Percentiles rank a stretch among this genome's conserved stretches.
Conservation (phyloP, 1,284 basidiomycete genomes). For the Athelia psychrophila region DNA sequence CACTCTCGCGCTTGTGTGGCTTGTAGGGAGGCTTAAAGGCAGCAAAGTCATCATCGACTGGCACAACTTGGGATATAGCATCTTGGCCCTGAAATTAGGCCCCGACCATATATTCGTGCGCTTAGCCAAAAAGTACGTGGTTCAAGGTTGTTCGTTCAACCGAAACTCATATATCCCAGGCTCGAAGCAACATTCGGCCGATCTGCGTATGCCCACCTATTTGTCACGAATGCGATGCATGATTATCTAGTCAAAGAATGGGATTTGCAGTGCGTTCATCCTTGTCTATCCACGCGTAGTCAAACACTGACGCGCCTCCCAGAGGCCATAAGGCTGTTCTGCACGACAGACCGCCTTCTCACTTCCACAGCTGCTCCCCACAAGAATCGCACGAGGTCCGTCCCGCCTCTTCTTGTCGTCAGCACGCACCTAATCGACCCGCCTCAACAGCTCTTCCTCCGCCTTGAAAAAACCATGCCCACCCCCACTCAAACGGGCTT, state of each 20-base stretch:
- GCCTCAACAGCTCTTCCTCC: slow-evolving; percentile 53
- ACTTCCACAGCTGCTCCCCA: slow-evolving; percentile 70
- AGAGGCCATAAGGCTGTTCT: slow-evolving; percentile 81
- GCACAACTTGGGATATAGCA: slow-evolving; percentile 97
- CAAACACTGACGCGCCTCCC: not conserved
- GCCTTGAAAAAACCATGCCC: slow-evolving; percentile 38
- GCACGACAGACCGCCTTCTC: slow-evolving; percentile 84
- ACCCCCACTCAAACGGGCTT: slow-evolving; percentile 30
- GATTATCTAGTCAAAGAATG: slow-evolving; percentile 68
- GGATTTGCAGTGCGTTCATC: slow-evolving; percentile 75
- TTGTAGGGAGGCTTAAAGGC: slow-evolving; percentile 65
- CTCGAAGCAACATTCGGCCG: slow-evolving; percentile 81
- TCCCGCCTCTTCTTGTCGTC: slow-evolving; percentile 10
- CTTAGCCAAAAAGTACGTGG: slow-evolving; percentile 65
- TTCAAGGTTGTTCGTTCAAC: not conserved
- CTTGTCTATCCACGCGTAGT: slow-evolving; percentile 3
- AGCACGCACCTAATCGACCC: slow-evolving; percentile 20
- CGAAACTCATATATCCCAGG: slow-evolving; percentile 38
- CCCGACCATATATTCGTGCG: slow-evolving; percentile 65
- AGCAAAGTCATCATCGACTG: slow-evolving; percentile 95
- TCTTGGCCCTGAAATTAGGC: slow-evolving; percentile 83
- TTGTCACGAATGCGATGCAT: slow-evolving; percentile 90
- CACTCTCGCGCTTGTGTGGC: slow-evolving; percentile 83
- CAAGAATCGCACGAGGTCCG: slow-evolving; percentile 74
- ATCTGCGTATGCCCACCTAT: slow-evolving; percentile 85